phyloP scores from a whole-genome alignment of 2,329 filamentous ascomycete species.

The Colletotrichum liaoningense region DNA sequence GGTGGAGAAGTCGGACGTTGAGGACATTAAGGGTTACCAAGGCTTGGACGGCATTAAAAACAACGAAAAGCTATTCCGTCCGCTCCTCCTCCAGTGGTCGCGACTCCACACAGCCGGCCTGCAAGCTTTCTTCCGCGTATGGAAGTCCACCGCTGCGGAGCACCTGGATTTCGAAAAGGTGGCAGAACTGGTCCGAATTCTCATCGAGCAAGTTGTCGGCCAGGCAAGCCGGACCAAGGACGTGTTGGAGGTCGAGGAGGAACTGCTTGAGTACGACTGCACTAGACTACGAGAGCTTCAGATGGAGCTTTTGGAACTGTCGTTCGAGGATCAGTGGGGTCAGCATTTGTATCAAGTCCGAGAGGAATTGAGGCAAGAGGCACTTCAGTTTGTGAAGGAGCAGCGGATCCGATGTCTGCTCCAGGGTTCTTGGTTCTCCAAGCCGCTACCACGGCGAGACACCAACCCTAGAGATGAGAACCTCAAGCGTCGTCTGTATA shows the following conservation, averaged over 20 bases:
- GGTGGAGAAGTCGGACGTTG: constrained; percentile 84
- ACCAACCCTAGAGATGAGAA: constrained; percentile 45
- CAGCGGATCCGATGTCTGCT: constrained; percentile 92
- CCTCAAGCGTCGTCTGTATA: constrained; percentile 52
- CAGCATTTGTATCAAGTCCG: constrained; percentile 90
- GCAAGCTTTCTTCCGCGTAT: constrained; percentile 89
- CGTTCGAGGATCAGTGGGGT: constrained; percentile 96
- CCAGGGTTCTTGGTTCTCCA: constrained; percentile 87
- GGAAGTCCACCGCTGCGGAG: constrained; percentile 89
- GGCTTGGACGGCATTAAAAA: constrained; percentile 79
- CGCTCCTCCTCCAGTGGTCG: constrained; percentile 92
- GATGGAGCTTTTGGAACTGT: constrained; percentile 91
- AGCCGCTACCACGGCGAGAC: constrained; percentile 55
- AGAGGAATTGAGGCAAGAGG: constrained; percentile 90
- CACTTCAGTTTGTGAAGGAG: constrained; percentile 96
- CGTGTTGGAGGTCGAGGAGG: constrained; percentile 88
- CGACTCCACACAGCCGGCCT: constrained; percentile 86
- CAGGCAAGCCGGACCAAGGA: constrained; percentile 85
- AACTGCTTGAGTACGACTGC: constrained; percentile 86
- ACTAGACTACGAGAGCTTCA: constrained; percentile 83
- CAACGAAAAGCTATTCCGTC: constrained; percentile 88
- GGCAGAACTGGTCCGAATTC: constrained; percentile 87
- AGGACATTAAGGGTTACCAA: constrained; percentile 82
- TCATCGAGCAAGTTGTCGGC: constrained; percentile 90
- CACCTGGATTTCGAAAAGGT: constrained; percentile 94